Percentiles rank a stretch among this genome's conserved stretches.
phyloP scores from a whole-genome alignment of 2,329 filamentous ascomycete genomes.

The Aspergillus ochraceoroseus region DNA sequence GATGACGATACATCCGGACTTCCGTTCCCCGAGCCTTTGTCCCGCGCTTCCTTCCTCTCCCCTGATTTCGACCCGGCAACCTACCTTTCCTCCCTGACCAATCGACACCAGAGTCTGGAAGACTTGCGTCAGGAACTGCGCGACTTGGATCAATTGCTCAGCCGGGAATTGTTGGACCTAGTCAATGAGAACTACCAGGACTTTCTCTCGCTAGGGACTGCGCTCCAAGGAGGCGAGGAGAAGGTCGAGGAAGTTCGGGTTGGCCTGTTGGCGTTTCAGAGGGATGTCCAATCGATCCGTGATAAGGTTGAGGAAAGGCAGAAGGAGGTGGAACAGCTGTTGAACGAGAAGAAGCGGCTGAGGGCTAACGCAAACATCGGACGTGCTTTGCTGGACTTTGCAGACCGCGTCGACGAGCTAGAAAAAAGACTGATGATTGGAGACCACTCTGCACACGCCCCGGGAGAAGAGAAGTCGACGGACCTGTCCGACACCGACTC shows the following conservation, averaged over 20 bases:
- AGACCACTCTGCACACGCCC: conserved; percentile 24
- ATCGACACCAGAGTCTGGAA: conserved; percentile 92
- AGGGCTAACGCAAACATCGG: conserved; percentile 59
- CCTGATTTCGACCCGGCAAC: conserved; percentile 70
- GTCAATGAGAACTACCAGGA: conserved; percentile 94
- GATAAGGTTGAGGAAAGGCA: conserved; percentile 60
- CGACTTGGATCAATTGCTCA: conserved; percentile 71
- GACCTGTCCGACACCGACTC: conserved; percentile 33
- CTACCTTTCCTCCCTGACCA: conserved; percentile 76
- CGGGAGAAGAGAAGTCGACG: conserved; percentile 12
- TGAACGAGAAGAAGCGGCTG: conserved; percentile 63
- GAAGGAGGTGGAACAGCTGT: conserved; percentile 57
- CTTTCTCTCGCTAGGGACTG: conserved; percentile 76
- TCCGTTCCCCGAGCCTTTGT: conserved; percentile 81
- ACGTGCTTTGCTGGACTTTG: conserved; percentile 46
- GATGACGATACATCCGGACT: conserved; percentile 63
- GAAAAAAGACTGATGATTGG: conserved; percentile 66
- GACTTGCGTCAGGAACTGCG: conserved; percentile 84
- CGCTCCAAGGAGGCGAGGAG: conserved; percentile 81
- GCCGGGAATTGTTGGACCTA: conserved; percentile 82
- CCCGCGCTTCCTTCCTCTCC: conserved; percentile 74
- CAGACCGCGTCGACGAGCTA: conserved; percentile 53
- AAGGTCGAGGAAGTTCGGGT: conserved; percentile 86
- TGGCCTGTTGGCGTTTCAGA: conserved; percentile 75
- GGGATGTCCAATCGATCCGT: conserved; percentile 73